A percentile compares a stretch with the other conserved stretches of the same genome.
These are phyloP conservation scores for Madurella mycetomatis DNA, from an alignment of 2,329 filamentous ascomycete species.

Conservation along the genomic window DNA sequence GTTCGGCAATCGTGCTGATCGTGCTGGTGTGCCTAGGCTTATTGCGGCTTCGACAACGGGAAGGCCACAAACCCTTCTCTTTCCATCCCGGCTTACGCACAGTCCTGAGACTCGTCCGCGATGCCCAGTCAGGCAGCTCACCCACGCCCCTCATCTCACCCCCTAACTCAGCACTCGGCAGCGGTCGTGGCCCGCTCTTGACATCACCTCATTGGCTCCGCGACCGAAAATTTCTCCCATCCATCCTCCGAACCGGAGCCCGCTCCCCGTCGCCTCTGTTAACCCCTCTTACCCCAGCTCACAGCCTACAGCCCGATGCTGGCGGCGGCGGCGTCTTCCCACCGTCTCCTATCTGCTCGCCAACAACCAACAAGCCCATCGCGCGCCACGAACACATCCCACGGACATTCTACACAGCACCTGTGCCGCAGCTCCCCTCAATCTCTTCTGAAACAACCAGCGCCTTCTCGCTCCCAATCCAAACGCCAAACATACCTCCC, in stretches of 20 bases:
- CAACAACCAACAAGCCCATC: slow-evolving; percentile 34
- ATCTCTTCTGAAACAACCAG: neutral
- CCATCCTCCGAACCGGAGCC: slow-evolving; percentile 28
- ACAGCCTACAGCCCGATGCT: slow-evolving; percentile 18
- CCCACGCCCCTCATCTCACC: slow-evolving; percentile 42
- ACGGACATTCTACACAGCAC: slow-evolving; percentile 12
- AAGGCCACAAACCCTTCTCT: slow-evolving; percentile 18
- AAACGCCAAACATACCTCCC: neutral
- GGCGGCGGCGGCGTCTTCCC: slow-evolving; percentile 29
- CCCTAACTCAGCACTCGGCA: slow-evolving; percentile 27
- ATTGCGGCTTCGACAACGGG: slow-evolving; percentile 35
- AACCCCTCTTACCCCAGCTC: slow-evolving; percentile 29
- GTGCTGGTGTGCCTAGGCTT: slow-evolving; percentile 35
- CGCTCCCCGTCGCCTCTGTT: slow-evolving; percentile 29
- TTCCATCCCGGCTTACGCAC: slow-evolving; percentile 22
- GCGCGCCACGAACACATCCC: slow-evolving; percentile 28
- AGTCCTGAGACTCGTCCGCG: slow-evolving; percentile 25
- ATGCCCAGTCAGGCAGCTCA: slow-evolving; percentile 30
- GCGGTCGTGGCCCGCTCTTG: slow-evolving; percentile 26
- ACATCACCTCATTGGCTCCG: slow-evolving; percentile 46
- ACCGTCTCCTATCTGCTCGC: slow-evolving; percentile 36
- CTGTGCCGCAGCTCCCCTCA: neutral
- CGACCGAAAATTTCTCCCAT: slow-evolving; percentile 41
- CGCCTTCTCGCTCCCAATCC: neutral
- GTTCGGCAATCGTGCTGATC: slow-evolving; percentile 37